Conservation (phyloP, 345 rosid species). For the Gossypium mustelinum region DNA sequence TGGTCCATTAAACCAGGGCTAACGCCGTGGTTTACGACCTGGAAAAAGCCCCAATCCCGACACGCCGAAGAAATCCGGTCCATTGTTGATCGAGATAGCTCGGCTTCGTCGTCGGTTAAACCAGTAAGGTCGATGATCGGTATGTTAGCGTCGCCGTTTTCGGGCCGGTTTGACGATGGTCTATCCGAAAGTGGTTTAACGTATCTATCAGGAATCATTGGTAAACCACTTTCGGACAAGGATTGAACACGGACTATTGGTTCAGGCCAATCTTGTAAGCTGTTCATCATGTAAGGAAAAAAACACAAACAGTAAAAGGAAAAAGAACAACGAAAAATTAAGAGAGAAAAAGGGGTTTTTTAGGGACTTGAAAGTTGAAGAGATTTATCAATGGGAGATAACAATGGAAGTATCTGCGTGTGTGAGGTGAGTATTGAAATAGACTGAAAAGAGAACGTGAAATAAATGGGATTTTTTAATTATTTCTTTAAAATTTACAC, state of each 20-base stretch:
- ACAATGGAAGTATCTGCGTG: background rate
- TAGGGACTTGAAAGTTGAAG: background rate
- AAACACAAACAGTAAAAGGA: background rate
- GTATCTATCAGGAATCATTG: slow-evolving; percentile 61
- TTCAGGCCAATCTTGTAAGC: slow-evolving; percentile 82
- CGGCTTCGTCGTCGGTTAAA: slow-evolving; percentile 24
- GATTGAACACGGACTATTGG: slow-evolving; percentile 91
- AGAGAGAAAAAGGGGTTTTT: background rate
- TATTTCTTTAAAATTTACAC: background rate
- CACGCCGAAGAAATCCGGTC: slow-evolving; percentile 49
- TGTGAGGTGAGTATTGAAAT: slow-evolving; percentile 13
- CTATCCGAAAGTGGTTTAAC: slow-evolving; percentile 63
- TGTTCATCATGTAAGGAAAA: slow-evolving; percentile 28
- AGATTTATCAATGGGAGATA: background rate
- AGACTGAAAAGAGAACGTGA: slow-evolving; percentile 40
- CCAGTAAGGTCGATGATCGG: slow-evolving; percentile 72
- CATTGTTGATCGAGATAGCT: slow-evolving; percentile 21
- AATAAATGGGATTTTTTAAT: slow-evolving; percentile 17
- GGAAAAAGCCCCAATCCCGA: slow-evolving; percentile 89
- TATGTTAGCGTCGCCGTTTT: slow-evolving; percentile 32
- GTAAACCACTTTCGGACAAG: slow-evolving; percentile 51
- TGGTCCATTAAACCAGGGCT: slow-evolving; percentile 55
- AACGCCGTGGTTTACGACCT: slow-evolving; percentile 83
- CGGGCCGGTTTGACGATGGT: slow-evolving; percentile 24
- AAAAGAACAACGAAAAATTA: no score